Percentiles rank a stretch among this genome's conserved stretches.
phyloP scores from a whole-genome alignment of 2,329 filamentous ascomycete genomes.

The Epichloe festucae region DNA sequence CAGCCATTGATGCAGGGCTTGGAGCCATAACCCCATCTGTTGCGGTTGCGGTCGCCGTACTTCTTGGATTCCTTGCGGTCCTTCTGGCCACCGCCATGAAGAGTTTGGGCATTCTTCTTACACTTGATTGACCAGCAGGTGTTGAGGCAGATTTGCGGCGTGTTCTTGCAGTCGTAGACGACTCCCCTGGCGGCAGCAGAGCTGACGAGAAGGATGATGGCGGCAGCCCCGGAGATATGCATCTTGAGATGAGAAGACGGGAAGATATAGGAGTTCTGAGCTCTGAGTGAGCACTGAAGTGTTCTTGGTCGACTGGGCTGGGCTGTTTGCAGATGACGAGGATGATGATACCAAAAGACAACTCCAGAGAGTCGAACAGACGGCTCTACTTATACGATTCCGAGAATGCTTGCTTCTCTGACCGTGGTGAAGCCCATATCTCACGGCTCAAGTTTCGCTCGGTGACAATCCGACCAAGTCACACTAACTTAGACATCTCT shows the following conservation, averaged over 20 bases:
- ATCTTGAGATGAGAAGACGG: background rate
- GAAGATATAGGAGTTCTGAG: background rate
- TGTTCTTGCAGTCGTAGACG: background rate
- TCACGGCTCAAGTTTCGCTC: background rate
- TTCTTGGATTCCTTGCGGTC: background rate
- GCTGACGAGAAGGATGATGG: background rate
- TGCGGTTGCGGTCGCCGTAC: background rate
- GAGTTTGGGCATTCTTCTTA: background rate
- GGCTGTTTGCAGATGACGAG: background rate
- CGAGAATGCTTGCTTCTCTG: background rate
- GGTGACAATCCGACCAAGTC: background rate
- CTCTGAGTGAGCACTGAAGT: background rate
- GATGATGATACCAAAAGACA: background rate
- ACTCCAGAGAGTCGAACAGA: background rate
- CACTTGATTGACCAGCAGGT: slow-evolving; percentile 1
- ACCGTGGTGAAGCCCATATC: background rate
- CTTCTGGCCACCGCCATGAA: background rate
- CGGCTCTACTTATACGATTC: background rate
- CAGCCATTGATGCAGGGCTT: background rate
- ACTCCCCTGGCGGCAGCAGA: background rate
- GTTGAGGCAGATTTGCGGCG: slow-evolving; percentile 1
- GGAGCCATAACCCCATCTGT: background rate
- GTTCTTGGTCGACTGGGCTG: background rate
- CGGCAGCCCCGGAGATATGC: background rate
- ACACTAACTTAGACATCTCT: background rate